Evolutionary conservation across 805 yeast species (phyloP).

Genomic region (Barnettozyma pratensis): DNA sequence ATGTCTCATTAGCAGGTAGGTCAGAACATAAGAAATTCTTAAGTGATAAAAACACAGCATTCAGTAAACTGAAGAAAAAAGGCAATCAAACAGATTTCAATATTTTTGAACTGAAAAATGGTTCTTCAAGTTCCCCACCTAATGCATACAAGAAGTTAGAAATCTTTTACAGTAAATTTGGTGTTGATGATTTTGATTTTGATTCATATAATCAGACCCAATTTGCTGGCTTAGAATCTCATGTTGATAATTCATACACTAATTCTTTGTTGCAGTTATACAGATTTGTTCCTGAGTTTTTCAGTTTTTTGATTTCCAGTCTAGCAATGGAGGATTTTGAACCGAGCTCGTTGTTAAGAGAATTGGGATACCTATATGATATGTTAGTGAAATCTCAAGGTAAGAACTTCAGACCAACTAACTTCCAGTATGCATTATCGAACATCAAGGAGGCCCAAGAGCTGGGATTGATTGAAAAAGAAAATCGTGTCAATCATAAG

Average conservation of each 20-base stretch:
- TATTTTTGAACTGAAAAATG: slow-evolving; percentile 28
- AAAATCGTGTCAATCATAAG: slow-evolving; percentile 15
- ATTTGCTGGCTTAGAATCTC: slow-evolving; percentile 85
- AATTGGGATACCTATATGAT: slow-evolving; percentile 84
- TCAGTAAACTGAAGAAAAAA: slow-evolving; percentile 11
- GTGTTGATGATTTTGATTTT: slow-evolving; percentile 92
- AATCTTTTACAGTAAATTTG: slow-evolving; percentile 81
- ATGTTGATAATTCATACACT: slow-evolving; percentile 69
- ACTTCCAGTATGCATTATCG: slow-evolving; percentile 57
- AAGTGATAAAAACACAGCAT: slow-evolving; percentile 40
- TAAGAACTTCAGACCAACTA: slow-evolving; percentile 73
- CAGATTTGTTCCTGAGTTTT: slow-evolving; percentile 69
- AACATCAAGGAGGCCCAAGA: slow-evolving; percentile 45
- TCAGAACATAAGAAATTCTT: slow-evolving; percentile 42
- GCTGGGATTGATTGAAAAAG: slow-evolving; percentile 48
- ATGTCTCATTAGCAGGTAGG: slow-evolving; percentile 33
- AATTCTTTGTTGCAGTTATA: slow-evolving; percentile 78
- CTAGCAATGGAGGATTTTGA: slow-evolving; percentile 48
- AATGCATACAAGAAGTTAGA: slow-evolving; percentile 70
- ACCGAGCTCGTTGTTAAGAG: slow-evolving; percentile 57
- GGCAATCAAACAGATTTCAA: slow-evolving; percentile 18
- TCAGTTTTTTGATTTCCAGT: slow-evolving; percentile 54
- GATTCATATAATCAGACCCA: slow-evolving; percentile 70
- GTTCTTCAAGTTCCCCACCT: slow-evolving; percentile 45
- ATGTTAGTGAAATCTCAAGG: slow-evolving; percentile 84